A percentile compares a stretch with the other conserved stretches of the same genome.
phyloP scores from a whole-genome alignment of 2,329 filamentous ascomycete genomes.

The Lachnellula suecica region DNA sequence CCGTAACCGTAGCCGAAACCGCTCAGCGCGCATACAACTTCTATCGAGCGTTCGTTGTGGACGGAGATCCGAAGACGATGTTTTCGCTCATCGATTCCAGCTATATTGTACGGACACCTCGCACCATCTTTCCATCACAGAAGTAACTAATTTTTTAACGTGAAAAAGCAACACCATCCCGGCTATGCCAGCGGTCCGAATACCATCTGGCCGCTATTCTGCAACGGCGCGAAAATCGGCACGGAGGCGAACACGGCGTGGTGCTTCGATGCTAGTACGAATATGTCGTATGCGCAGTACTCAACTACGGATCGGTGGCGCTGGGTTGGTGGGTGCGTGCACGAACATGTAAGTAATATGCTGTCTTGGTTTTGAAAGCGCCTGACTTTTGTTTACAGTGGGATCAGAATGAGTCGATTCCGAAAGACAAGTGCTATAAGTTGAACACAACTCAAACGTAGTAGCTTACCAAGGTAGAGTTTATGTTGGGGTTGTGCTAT shows the following conservation, averaged over 20 bases:
- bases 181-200: constrained; percentile 15
- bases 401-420: constrained; percentile 15
- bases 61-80: constrained; percentile 19
- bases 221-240: constrained; percentile 11
- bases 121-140: too few species aligned
- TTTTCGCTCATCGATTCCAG: constrained; percentile 18
- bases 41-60: constrained; percentile 18
- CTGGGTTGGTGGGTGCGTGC: constrained; percentile 19
- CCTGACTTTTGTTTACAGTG: constrained; percentile 11
- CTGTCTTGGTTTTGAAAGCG: not conserved
- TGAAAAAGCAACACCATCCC: constrained; percentile 15
- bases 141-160: too few species aligned
- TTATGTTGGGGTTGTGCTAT: too few species aligned
- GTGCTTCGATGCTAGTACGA: constrained; percentile 16
- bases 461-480: too few species aligned
- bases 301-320: constrained; percentile 15
- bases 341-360: constrained; percentile 14
- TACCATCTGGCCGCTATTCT: constrained; percentile 19
- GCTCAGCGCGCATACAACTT: constrained; percentile 15
- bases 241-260: constrained; percentile 11
- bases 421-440: constrained; percentile 12
- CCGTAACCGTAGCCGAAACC: constrained; percentile 14
- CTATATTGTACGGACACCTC: constrained; percentile 17
- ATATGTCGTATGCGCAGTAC: constrained; percentile 20
- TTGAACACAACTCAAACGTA: constrained; percentile 1